Base-by-base conservation (phyloP, 805 yeast species). In the Isabelozyma heimii region DNA sequence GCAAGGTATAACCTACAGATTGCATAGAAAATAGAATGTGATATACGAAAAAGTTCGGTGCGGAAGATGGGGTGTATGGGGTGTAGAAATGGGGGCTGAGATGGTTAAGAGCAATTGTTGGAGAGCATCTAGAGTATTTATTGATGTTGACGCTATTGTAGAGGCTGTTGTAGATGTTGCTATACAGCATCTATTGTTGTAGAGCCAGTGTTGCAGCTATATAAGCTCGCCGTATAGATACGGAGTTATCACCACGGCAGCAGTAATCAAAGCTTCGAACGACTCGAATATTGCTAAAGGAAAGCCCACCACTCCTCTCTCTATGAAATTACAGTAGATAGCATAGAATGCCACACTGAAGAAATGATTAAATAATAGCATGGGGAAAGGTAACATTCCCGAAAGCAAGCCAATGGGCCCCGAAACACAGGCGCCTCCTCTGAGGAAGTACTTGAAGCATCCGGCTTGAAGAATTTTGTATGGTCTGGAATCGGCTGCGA, bases 261-360 rank as follows among this genome's bases (percentile, higher is more conserved):
- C 97, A 1, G 94, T 85, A 58, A 78, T 66, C 35, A 91, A 66
- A 35, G 89, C 82, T 45, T 83, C 80, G 47, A 89, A 68, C 42
- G 85, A 82, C 65, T 91, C 91, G 48, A 76, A 66, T 16, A 91
- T 51, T 0, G 96, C 92, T 43, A 85, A 37, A 12, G 92, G 94
- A 61, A 87, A 75, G 5, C 87, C 84, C 0, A 73, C 48, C 12
- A 83, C 42, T 2, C 97, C 97, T 49, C 83, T 77, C 24, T 77
- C 82, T 27, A 61, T 61, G 56, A 87, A 82, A 69, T 91, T 91
- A 56, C 84, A 63, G 60, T 78, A 82, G 48, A 92, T 83, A 6
- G 92, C 80, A 65, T 87, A 91, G 58, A 92, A 80, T 1, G 97
- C 98, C 45, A 94, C 98, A 43, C 86, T 77, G 69, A 89, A 89